Percentiles rank a stretch among this genome's conserved stretches.
Conservation (phyloP, 441 rosid genomes). For the Theobroma grandiflorum region DNA sequence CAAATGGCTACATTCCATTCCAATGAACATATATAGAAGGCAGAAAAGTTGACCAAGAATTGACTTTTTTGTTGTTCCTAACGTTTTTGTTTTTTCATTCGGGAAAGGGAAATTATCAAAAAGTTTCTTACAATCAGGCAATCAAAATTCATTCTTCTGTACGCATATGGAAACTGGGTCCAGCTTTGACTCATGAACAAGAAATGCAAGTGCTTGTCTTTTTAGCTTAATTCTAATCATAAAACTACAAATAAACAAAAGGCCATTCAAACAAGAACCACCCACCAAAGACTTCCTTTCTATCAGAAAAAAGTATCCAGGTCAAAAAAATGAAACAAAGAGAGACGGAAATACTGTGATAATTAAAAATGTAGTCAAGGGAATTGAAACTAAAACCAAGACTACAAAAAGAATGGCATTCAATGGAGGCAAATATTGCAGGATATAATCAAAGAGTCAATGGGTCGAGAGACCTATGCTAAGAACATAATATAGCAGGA, state of each 20-base stretch:
- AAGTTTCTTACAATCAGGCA: constrained; percentile 1
- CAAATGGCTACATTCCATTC: not conserved
- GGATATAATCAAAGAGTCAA: not conserved
- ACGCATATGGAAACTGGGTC: not conserved
- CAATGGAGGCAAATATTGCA: not conserved
- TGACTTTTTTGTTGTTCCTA: not conserved
- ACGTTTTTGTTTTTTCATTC: not conserved
- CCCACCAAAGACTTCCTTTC: not conserved
- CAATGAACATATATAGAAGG: not conserved
- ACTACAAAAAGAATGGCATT: not conserved
- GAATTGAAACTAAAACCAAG: not conserved
- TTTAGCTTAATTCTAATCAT: not conserved
- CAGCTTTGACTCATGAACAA: constrained; percentile 16
- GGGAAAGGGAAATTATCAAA: not conserved
- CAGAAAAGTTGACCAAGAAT: not conserved
- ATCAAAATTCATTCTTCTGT: constrained; percentile 26
- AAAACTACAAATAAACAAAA: not conserved
- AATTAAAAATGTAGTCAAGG: not conserved
- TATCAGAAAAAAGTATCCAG: not conserved
- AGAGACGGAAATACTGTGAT: not conserved
- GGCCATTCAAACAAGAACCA: not conserved
- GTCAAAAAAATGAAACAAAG: not conserved
- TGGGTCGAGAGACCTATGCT: not conserved
- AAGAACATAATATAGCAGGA: not conserved
- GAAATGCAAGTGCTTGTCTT: constrained; percentile 28